phyloP scores from a whole-genome alignment of 2,329 filamentous ascomycete species.

The Sporothrix mexicana region DNA sequence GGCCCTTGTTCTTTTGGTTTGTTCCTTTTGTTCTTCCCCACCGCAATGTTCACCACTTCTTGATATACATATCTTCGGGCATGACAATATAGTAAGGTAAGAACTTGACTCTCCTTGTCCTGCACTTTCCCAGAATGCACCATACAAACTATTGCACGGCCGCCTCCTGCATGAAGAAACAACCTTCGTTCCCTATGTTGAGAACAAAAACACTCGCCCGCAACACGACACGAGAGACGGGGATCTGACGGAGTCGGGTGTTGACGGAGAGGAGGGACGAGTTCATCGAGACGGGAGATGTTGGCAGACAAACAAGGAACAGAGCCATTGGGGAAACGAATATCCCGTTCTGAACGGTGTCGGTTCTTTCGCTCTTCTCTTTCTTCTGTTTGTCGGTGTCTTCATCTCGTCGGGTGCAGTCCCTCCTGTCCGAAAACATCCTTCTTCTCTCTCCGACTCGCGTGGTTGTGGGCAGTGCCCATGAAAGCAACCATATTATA shows the following conservation, averaged over 20 bases:
- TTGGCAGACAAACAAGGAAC: background rate
- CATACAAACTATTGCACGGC: background rate
- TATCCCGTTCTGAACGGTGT: background rate
- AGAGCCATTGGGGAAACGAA: background rate
- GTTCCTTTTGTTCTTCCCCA: background rate
- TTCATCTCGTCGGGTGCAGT: too few relatives aligned
- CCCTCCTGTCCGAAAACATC: background rate
- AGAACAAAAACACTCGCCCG: slow-evolving; percentile 27
- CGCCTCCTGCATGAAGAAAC: slow-evolving; percentile 36
- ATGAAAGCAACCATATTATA: slow-evolving; percentile 33
- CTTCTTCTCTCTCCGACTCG: slow-evolving; percentile 9
- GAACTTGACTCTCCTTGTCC: background rate
- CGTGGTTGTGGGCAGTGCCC: slow-evolving; percentile 19
- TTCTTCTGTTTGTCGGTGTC: too few relatives aligned
- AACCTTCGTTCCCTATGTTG: slow-evolving; percentile 37
- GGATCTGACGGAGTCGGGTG: slow-evolving; percentile 18
- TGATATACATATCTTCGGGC: background rate
- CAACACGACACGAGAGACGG: background rate
- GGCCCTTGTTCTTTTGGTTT: background rate
- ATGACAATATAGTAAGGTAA: slow-evolving; percentile 15
- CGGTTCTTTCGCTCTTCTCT: background rate
- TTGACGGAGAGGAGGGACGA: background rate
- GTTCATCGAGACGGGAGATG: too few relatives aligned
- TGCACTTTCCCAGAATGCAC: background rate
- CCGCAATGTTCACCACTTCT: background rate